These are phyloP conservation scores for Helotiales sp. DNA, from an alignment of 2,329 filamentous ascomycete species.

Conservation along the genomic window DNA sequence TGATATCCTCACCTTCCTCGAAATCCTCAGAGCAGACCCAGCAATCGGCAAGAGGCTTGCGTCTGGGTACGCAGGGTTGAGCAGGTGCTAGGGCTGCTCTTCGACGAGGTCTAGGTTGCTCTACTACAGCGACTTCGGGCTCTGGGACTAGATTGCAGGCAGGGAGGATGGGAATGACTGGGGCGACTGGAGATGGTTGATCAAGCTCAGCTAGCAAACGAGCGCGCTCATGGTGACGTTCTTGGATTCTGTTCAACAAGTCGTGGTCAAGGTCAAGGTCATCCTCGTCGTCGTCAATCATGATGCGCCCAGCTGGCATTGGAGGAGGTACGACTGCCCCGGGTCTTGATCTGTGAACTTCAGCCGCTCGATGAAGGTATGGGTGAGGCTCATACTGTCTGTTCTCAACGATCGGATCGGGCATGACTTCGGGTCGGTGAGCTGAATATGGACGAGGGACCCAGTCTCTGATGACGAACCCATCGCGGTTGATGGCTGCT, in stretches of 20 bases:
- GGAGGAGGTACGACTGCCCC: neutral
- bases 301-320: neutral
- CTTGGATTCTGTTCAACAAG: neutral
- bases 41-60: neutral
- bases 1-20: neutral
- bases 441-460: neutral
- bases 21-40: neutral
- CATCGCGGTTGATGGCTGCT: neutral
- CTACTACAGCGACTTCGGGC: neutral
- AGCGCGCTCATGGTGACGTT: neutral
- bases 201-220: neutral
- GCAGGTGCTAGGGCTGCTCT: neutral
- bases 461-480: too few species aligned
- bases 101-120: neutral
- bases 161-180: neutral
- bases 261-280: neutral
- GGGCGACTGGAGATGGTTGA: neutral
- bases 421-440: neutral
- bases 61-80: neutral
- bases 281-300: neutral
- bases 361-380: neutral
- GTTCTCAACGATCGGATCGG: neutral
- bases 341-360: neutral
- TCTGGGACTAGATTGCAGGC: neutral
- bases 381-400: neutral